Evolutionary conservation across 129 eudicot species (phyloP).

Genomic region (Arctium minus): DNA sequence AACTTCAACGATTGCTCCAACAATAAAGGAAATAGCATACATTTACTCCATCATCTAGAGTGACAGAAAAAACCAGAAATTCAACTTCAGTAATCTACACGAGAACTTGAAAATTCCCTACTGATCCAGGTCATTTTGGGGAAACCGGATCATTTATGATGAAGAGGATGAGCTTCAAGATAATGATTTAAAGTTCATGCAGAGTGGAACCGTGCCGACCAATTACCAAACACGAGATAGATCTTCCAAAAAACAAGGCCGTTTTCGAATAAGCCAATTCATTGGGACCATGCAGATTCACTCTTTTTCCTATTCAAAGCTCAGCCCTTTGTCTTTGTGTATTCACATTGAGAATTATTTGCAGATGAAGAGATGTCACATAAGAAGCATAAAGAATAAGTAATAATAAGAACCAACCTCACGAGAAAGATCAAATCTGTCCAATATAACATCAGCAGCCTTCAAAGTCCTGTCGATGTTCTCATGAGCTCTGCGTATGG

Average conservation of each 20-base stretch:
- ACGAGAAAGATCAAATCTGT: conserved; percentile 89
- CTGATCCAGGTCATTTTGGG: too few relatives aligned
- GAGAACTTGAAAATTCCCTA: background rate
- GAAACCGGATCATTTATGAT: too few relatives aligned
- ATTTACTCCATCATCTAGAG: background rate
- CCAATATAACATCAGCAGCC: conserved; percentile 92
- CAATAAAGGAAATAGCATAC: background rate
- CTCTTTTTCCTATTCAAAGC: conserved; percentile 1
- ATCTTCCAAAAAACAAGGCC: background rate
- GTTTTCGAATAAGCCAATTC: conserved; percentile 4
- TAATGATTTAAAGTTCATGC: too few relatives aligned
- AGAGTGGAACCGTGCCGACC: too few relatives aligned
- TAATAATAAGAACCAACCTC: conserved; percentile 49
- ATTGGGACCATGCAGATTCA: background rate
- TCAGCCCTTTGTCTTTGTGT: background rate
- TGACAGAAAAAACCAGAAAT: background rate
- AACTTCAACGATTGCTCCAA: background rate
- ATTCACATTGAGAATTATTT: background rate
- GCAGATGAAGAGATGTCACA: background rate
- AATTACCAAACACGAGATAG: background rate
- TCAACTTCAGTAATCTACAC: background rate
- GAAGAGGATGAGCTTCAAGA: too few relatives aligned
- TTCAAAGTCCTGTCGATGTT: conserved; percentile 89
- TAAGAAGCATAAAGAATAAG: background rate
- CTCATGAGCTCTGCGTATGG: conserved; percentile 92